Conservation (phyloP, 139 green algal genomes). For the Chlorella sp. region DNA sequence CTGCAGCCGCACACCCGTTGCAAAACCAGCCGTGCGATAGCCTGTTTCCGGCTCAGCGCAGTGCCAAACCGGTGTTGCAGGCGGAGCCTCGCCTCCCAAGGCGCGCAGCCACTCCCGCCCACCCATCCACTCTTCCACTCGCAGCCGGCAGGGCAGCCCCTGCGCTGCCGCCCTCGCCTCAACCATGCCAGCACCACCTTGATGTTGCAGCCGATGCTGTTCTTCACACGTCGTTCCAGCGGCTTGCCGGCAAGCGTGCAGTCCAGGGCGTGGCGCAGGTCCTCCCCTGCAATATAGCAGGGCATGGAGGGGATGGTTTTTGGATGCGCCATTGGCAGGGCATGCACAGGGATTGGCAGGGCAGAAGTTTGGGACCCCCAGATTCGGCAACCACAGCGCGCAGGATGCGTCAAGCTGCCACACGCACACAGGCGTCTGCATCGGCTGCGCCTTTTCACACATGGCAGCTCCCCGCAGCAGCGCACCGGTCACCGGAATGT, state of each 20-base stretch:
- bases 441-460: too few species aligned
- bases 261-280: constrained; percentile 71
- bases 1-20: neutral
- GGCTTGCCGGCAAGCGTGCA: constrained; percentile 50
- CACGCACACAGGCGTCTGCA: too few species aligned
- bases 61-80: neutral
- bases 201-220: constrained; percentile 73
- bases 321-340: neutral
- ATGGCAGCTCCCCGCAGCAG: neutral
- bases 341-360: too few species aligned
- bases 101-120: neutral
- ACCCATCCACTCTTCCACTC: neutral
- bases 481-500: neutral
- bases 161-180: neutral
- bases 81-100: neutral
- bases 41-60: neutral
- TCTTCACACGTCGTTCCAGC: constrained; percentile 31
- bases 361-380: too few species aligned
- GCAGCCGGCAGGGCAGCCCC: neutral
- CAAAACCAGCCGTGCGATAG: neutral
- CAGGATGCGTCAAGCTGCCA: too few species aligned
- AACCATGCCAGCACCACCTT: constrained; percentile 48
- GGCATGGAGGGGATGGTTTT: neutral
- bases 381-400: too few species aligned
- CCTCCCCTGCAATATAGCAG: constrained; percentile 42